These are phyloP conservation scores for Mercurialis annua DNA, from an alignment of 345 rosid species.

Conservation along the genomic window DNA sequence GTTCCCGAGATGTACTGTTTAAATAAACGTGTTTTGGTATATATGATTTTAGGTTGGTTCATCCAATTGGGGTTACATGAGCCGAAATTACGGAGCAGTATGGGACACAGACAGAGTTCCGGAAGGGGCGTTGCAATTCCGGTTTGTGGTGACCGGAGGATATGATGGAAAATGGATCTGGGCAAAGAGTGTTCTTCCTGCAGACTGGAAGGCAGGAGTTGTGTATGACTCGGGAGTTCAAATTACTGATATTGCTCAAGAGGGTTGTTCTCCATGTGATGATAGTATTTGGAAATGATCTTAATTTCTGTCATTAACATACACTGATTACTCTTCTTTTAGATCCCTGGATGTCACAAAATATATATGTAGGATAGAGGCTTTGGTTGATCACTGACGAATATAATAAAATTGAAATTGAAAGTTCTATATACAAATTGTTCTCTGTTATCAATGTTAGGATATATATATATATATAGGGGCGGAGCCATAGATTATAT, in stretches of 20 bases:
- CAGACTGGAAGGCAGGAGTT: conserved; percentile 57
- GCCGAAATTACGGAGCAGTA: conserved; percentile 68
- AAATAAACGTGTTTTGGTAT: too few species aligned
- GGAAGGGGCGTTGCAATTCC: conserved; percentile 64
- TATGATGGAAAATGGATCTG: conserved; percentile 82
- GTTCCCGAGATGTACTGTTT: too few species aligned
- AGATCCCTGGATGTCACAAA: too few species aligned
- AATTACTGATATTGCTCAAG: conserved; percentile 74
- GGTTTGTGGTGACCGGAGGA: conserved; percentile 72
- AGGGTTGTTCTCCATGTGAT: conserved; percentile 72
- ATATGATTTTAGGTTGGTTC: conserved; percentile 45
- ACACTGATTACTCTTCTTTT: too few species aligned
- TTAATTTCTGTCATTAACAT: not conserved
- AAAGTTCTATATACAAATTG: too few species aligned
- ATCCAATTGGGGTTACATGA: conserved; percentile 67
- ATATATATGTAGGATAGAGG: too few species aligned
- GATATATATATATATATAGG: too few species aligned
- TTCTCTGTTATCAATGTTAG: too few species aligned
- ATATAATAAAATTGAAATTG: too few species aligned
- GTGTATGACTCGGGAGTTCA: conserved; percentile 71
- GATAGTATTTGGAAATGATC: conserved; percentile 49
- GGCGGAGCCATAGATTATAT: too few species aligned
- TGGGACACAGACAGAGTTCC: conserved; percentile 76
- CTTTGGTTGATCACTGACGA: too few species aligned
- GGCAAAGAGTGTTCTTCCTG: conserved; percentile 71